Base-by-base conservation (phyloP, 768 basidiomycete species). In the Agaricus blazei region DNA sequence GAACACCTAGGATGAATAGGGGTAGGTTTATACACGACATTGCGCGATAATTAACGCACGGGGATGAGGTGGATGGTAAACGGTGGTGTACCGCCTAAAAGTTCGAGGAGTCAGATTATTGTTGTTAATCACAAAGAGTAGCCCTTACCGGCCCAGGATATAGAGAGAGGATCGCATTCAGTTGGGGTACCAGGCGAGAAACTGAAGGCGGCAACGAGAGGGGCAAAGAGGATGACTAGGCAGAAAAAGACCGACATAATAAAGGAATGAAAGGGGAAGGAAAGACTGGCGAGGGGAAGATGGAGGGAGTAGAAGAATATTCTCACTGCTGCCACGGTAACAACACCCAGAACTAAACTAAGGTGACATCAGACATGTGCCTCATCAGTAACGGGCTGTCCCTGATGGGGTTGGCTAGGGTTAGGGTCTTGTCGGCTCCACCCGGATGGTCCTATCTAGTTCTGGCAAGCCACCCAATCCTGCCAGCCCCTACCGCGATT, bases 141-240 rank as follows among this genome's bases (percentile, higher is more conserved):
- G 31, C 26, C 42, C 73, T 63, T 62, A 85, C 88, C 87, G 54
- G 72, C 70, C 87, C 87, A 89, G 31, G 76, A 72, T 50, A 91
- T 61, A 44, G 67, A 63, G n/a, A 89, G 67, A 63, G 78, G 66
- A 59, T 81, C 87, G 64, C 89, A 91, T 64, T 84, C 70, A 0
- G 82, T 75, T 4, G 84, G 78, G 9, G 69, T 51, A 8, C 67
- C 64, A 27, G 67, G 57, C 29, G 70, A 68, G 63, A 82, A 77
- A 58, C 72, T 64, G 72, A 88, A 85, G 24, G 76, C 79, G 49
- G 40, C 31, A 19, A 61, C 65, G 56, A 63, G 15, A 36, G 63
- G 45, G 37, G 50, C 63, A 51, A 52, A 66, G 65, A 61, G 61
- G 59, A 59, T 59, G 40, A 44, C 69, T 47, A 51, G 59, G 42